Percentiles rank a stretch among this genome's conserved stretches.
phyloP scores from a whole-genome alignment of 148 eudicot genomes.

The Camellia granthamiana region DNA sequence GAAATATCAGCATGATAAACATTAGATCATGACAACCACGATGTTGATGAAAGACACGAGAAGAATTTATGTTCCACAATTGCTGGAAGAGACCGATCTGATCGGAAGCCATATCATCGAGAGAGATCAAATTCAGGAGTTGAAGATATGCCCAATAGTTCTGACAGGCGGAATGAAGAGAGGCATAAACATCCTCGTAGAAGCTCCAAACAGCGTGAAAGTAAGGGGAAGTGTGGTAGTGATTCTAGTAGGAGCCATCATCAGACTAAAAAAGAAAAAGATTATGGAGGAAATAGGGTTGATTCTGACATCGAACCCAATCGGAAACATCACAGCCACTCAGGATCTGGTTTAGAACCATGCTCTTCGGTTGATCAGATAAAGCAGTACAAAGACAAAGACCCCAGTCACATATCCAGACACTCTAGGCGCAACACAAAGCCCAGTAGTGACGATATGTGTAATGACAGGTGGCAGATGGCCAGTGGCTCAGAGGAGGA shows the following conservation, averaged over 20 bases:
- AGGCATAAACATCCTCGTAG: constrained; percentile 30
- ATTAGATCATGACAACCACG: constrained; percentile 28
- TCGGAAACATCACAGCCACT: constrained; percentile 27
- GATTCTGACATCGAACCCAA: constrained; percentile 24
- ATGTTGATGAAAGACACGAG: constrained; percentile 30
- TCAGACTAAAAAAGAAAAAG: constrained; percentile 14
- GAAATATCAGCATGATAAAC: constrained; percentile 29
- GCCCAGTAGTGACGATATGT: constrained; percentile 20
- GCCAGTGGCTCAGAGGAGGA: constrained; percentile 35
- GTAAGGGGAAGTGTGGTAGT: constrained; percentile 25
- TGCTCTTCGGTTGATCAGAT: constrained; percentile 29
- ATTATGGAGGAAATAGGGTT: constrained; percentile 24
- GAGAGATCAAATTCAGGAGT: constrained; percentile 46
- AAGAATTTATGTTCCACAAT: constrained; percentile 22
- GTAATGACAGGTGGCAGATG: constrained; percentile 35
- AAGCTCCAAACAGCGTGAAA: constrained; percentile 28
- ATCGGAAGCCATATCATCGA: constrained; percentile 17
- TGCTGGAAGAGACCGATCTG: constrained; percentile 33
- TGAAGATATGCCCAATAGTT: constrained; percentile 23
- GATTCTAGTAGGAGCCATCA: constrained; percentile 29
- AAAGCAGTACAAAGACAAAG: constrained; percentile 26
- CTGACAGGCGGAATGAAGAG: constrained; percentile 28
- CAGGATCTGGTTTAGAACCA: constrained; percentile 31
- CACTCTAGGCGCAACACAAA: constrained; percentile 26
- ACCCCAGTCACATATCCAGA: constrained; percentile 23